Conservation (phyloP, 805 yeast species). For the Kuraishia piskuri region DNA sequence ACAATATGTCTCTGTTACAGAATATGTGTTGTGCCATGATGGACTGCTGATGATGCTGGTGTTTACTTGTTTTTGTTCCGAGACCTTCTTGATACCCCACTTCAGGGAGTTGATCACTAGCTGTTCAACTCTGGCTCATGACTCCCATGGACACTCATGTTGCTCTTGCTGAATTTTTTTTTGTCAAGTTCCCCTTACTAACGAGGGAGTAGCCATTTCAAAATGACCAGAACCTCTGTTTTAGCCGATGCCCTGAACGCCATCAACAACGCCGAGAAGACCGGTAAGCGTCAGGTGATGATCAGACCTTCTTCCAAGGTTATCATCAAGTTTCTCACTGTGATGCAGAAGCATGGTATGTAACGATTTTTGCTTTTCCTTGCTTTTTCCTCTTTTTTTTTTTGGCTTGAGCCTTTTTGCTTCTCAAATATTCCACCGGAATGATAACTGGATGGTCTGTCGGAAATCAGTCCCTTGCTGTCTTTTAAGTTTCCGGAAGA, state of each 20-base stretch:
- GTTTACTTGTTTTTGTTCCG: not conserved
- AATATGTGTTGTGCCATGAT: not conserved
- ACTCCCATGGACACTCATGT: conserved; percentile 43
- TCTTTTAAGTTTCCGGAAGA: conserved; percentile 98
- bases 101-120: conserved; percentile 3
- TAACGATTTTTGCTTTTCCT: conserved; percentile 7
- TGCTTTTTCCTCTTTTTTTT: conserved; percentile 1
- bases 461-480: conserved; percentile 86
- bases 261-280: conserved; percentile 97
- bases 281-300: conserved; percentile 98
- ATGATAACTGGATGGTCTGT: conserved; percentile 98
- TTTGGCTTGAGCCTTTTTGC: conserved; percentile 6
- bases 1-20: too few species aligned
- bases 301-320: conserved; percentile 98
- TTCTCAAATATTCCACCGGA: conserved; percentile 45
- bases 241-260: conserved; percentile 98
- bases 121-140: conserved; percentile 27
- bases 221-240: conserved; percentile 96
- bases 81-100: conserved; percentile 10
- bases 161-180: conserved; percentile 27
- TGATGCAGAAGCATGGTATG: conserved; percentile 92
- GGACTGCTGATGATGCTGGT: not conserved
- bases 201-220: conserved; percentile 12
- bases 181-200: conserved; percentile 8
- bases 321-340: conserved; percentile 92